These are phyloP conservation scores for Boletus insuetus DNA, from an alignment of 768 basidiomycete genomes.

Conservation along the genomic window DNA sequence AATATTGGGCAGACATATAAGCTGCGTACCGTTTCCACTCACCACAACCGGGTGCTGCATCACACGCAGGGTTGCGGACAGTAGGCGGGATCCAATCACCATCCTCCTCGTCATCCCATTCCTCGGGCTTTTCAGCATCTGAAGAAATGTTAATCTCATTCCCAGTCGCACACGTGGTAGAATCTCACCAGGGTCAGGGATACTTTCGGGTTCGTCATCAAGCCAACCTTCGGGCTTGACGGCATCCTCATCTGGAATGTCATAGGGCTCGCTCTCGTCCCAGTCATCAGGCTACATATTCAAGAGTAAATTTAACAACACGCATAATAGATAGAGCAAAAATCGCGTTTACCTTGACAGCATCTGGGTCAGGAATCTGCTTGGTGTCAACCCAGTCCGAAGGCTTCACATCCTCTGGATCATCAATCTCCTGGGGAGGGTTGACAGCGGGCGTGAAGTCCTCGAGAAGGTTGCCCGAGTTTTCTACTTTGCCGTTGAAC, in stretches of 20 bases:
- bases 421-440: conserved; percentile 90
- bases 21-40: conserved; percentile 75
- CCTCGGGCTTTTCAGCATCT: conserved; percentile 94
- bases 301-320: neutral
- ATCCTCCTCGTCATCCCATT: conserved; percentile 99
- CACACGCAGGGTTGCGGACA: conserved; percentile 87
- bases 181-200: conserved; percentile 81
- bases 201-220: conserved; percentile 73
- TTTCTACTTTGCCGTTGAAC: conserved; percentile 83
- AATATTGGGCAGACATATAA: neutral
- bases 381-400: conserved; percentile 89
- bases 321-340: neutral
- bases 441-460: conserved; percentile 94
- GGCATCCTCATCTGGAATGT: conserved; percentile 85
- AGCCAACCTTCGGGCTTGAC: conserved; percentile 95
- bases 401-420: conserved; percentile 89
- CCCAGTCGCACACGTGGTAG: neutral
- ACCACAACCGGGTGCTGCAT: conserved; percentile 90
- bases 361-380: conserved; percentile 81
- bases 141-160: neutral
- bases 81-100: conserved; percentile 97
- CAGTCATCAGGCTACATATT: conserved; percentile 79
- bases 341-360: conserved; percentile 58
- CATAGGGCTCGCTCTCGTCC: conserved; percentile 96
- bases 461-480: conserved; percentile 82